Conservation (phyloP, 176 grass and related monocot species). For the Lolium multiflorum region DNA sequence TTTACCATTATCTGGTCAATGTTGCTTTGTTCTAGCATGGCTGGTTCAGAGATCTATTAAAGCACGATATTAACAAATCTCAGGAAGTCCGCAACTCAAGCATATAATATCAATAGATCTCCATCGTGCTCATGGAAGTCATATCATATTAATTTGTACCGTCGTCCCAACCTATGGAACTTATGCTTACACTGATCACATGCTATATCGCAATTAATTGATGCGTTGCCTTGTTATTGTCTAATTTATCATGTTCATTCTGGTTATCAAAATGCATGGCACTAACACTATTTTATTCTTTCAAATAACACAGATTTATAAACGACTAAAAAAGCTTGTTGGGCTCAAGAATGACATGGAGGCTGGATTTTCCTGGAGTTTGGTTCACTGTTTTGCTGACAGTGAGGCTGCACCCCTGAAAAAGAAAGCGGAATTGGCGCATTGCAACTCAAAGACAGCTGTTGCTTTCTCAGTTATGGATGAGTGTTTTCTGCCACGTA, state of each 20-base stretch:
- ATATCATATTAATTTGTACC: slow-evolving; percentile 5
- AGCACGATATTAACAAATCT: background rate
- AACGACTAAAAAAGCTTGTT: slow-evolving; percentile 70
- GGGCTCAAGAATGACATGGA: slow-evolving; percentile 85
- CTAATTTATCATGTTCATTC: slow-evolving; percentile 36
- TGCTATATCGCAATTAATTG: slow-evolving; percentile 29
- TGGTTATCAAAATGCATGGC: slow-evolving; percentile 34
- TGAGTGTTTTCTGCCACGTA: slow-evolving; percentile 84
- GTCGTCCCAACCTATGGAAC: background rate
- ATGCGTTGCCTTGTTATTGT: slow-evolving; percentile 15
- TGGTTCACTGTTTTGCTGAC: slow-evolving; percentile 80
- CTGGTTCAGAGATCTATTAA: background rate
- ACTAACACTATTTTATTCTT: slow-evolving; percentile 18
- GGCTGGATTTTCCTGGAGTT: slow-evolving; percentile 83
- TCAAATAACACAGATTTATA: slow-evolving; percentile 65
- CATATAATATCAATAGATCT: slow-evolving; percentile 30
- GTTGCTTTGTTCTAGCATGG: slow-evolving; percentile 17
- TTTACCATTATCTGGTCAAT: slow-evolving; percentile 16
- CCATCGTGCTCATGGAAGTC: background rate
- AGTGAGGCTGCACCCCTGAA: slow-evolving; percentile 31
- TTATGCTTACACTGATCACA: slow-evolving; percentile 19
- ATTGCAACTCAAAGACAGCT: slow-evolving; percentile 91
- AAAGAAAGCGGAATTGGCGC: slow-evolving; percentile 46
- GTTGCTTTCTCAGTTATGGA: slow-evolving; percentile 92
- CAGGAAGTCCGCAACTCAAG: background rate